A percentile compares a stretch with the other conserved stretches of the same genome.
Evolutionary conservation across 352 stramenopile genomes (phyloP).

Genomic region (Plasmopara halstedii): DNA sequence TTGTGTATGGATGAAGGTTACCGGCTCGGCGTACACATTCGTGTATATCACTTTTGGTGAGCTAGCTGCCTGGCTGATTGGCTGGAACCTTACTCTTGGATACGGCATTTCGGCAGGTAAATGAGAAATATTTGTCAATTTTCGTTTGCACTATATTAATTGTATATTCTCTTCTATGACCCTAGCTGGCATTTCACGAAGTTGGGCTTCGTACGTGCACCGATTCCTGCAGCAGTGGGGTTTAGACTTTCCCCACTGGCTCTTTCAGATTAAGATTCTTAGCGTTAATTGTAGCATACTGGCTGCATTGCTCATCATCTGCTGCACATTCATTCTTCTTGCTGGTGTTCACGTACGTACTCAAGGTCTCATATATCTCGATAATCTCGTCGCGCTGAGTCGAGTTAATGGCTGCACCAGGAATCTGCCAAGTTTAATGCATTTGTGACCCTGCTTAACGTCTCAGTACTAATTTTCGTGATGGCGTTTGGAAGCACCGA

Average conservation of each 20-base stretch:
- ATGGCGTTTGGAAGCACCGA: constrained; percentile 72
- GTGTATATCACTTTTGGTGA: constrained; percentile 85
- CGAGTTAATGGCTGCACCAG: constrained; percentile 18
- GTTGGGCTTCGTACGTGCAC: constrained; percentile 84
- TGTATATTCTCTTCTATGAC: not conserved
- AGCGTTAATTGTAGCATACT: constrained; percentile 72
- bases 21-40: constrained; percentile 87
- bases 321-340: constrained; percentile 80
- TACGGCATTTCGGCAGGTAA: constrained; percentile 87
- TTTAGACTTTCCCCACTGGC: constrained; percentile 51
- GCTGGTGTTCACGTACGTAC: constrained; percentile 70
- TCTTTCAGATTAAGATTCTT: constrained; percentile 45
- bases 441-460: constrained; percentile 84
- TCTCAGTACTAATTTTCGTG: constrained; percentile 87
- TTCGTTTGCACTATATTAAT: not conserved
- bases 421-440: constrained; percentile 91
- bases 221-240: constrained; percentile 74
- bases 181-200: constrained; percentile 81
- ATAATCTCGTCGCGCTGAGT: not conserved
- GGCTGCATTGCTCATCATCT: constrained; percentile 69
- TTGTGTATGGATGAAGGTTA: constrained; percentile 40
- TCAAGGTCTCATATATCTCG: not conserved
- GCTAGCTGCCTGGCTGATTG: constrained; percentile 85
- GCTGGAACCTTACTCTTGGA: constrained; percentile 90
- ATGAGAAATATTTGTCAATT: not conserved